Conservation (phyloP, 2,329 filamentous ascomycete genomes). For the Colletotrichum sp. region DNA sequence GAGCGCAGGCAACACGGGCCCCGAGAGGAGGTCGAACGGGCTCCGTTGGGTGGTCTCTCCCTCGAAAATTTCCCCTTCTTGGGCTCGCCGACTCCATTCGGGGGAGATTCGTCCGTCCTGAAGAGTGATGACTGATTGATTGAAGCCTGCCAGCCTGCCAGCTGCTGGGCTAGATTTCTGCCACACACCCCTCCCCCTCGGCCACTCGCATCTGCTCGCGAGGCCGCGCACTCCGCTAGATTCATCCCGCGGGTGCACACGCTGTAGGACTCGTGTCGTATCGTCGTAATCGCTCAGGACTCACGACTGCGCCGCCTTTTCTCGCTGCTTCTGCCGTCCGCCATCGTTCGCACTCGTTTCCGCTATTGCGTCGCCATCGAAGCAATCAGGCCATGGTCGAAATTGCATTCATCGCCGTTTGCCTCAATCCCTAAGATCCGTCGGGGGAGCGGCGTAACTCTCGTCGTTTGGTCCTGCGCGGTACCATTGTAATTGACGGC, state of each 20-base stretch:
- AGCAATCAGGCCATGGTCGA: neutral
- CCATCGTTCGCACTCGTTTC: constrained; percentile 1
- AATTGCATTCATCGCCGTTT: neutral
- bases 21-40: neutral
- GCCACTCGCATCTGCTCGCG: constrained; percentile 8
- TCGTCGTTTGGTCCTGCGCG: neutral
- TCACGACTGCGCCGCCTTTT: neutral
- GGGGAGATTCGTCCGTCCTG: constrained; percentile 5
- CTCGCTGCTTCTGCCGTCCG: neutral
- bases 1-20: neutral
- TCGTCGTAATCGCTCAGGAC: constrained; percentile 10
- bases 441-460: neutral
- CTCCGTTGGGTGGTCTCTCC: neutral
- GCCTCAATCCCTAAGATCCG: neutral
- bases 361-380: neutral
- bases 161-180: neutral
- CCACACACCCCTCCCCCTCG: neutral
- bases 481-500: neutral
- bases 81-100: constrained; percentile 1
- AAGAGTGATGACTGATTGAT: neutral
- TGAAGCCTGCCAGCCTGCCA: neutral
- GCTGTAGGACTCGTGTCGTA: constrained; percentile 8
- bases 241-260: neutral
- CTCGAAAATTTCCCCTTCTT: neutral
- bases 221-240: constrained; percentile 2